Evolutionary conservation across 2,329 filamentous ascomycete species (phyloP).

Genomic region (Botrytis byssoidea): DNA sequence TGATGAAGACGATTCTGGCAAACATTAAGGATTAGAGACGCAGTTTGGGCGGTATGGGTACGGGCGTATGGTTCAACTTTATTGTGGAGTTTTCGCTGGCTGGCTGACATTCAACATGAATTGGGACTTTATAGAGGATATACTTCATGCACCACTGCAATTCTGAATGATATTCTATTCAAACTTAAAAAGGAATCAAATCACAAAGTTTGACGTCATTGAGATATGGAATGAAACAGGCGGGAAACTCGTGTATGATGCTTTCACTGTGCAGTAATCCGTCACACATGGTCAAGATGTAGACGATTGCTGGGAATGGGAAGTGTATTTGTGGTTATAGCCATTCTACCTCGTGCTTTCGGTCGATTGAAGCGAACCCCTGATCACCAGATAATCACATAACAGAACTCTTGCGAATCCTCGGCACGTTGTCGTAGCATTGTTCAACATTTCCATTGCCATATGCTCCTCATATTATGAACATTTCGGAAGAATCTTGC

Average conservation of each 20-base stretch:
- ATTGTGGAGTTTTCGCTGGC: slow-evolving; percentile 7
- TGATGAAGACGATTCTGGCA: slow-evolving; percentile 94
- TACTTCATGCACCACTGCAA: neutral
- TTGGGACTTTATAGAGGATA: neutral
- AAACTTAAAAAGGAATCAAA: neutral
- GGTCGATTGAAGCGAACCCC: slow-evolving; percentile 3
- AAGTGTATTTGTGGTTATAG: slow-evolving; percentile 7
- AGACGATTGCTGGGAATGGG: slow-evolving; percentile 1
- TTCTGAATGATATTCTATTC: neutral
- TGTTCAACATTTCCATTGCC: slow-evolving; percentile 19
- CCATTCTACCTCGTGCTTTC: slow-evolving; percentile 10
- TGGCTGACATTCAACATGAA: neutral
- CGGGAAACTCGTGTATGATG: neutral
- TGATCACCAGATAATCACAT: slow-evolving; percentile 12
- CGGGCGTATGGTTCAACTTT: neutral
- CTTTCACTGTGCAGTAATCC: neutral
- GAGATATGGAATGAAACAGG: neutral
- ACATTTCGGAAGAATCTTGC: slow-evolving; percentile 37
- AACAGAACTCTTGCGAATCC: slow-evolving; percentile 6
- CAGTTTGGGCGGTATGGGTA: neutral
- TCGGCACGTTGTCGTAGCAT: slow-evolving; percentile 9
- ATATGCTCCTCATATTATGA: slow-evolving; percentile 27
- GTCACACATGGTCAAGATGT: neutral
- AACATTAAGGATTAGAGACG: slow-evolving; percentile 54
- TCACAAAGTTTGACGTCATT: neutral